Conservation (phyloP, 2,329 filamentous ascomycete species). For the Ophiosphaerella narmari region DNA sequence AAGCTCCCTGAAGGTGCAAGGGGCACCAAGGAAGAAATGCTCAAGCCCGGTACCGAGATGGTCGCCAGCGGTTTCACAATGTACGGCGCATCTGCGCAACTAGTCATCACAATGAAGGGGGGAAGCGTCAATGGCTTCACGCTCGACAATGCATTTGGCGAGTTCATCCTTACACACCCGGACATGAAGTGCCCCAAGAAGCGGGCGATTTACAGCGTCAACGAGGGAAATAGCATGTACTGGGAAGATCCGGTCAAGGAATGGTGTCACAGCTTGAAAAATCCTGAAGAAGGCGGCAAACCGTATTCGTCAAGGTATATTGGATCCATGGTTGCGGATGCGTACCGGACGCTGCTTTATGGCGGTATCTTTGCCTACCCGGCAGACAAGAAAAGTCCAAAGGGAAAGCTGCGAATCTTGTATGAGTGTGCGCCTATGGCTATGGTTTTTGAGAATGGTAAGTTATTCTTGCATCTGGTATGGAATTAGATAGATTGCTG, state of each 20-base stretch:
- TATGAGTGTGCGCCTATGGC: conserved; percentile 99
- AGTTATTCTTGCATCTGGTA: conserved; percentile 42
- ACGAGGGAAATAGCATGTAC: conserved; percentile 97
- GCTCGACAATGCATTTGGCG: conserved; percentile 91
- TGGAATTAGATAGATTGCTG: conserved; percentile 8
- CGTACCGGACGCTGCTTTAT: conserved; percentile 92
- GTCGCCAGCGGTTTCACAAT: conserved; percentile 98
- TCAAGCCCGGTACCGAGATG: conserved; percentile 87
- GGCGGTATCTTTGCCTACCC: conserved; percentile 98
- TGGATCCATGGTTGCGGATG: conserved; percentile 97
- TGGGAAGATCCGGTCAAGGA: conserved; percentile 87
- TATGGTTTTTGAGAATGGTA: conserved; percentile 97
- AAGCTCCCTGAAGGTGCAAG: conserved; percentile 78
- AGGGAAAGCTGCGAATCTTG: conserved; percentile 95
- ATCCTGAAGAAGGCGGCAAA: conserved; percentile 73
- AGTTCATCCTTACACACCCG: conserved; percentile 98
- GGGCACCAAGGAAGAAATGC: conserved; percentile 81
- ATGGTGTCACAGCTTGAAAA: conserved; percentile 90
- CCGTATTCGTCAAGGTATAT: conserved; percentile 97
- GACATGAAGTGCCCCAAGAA: conserved; percentile 84
- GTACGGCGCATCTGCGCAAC: conserved; percentile 95
- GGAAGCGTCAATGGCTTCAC: conserved; percentile 96
- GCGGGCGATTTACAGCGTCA: conserved; percentile 93
- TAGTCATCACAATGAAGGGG: conserved; percentile 96
- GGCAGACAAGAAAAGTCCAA: conserved; percentile 96